Evolutionary conservation across 495 filamentous ascomycete genomes (phyloP).

Genomic region (Aspergillus baeticus): DNA sequence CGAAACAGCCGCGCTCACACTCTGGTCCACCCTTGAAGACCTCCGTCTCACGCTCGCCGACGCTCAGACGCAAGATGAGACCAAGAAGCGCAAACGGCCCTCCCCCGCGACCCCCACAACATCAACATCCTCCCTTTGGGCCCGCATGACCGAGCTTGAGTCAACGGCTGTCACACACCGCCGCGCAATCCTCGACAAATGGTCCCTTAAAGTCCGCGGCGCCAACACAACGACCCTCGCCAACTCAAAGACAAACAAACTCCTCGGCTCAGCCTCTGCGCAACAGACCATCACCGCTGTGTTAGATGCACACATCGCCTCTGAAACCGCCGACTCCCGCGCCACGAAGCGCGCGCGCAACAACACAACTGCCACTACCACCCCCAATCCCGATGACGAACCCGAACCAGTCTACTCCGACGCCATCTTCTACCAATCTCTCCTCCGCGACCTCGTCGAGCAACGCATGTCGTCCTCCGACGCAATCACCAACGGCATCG

Average conservation of each 20-base stretch:
- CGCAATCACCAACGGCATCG: slow-evolving; percentile 44
- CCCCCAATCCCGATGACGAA: slow-evolving; percentile 7
- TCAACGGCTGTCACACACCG: slow-evolving; percentile 42
- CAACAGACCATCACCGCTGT: slow-evolving; percentile 67
- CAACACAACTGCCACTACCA: background rate
- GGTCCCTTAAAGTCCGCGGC: slow-evolving; percentile 52
- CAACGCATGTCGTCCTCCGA: slow-evolving; percentile 62
- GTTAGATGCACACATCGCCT: slow-evolving; percentile 69
- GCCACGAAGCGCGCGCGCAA: slow-evolving; percentile 54
- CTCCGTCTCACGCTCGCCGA: slow-evolving; percentile 62
- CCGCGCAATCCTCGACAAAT: slow-evolving; percentile 46
- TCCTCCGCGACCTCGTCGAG: slow-evolving; percentile 89
- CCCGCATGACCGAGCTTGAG: slow-evolving; percentile 68
- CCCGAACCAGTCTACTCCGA: slow-evolving; percentile 75
- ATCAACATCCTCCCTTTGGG: slow-evolving; percentile 63
- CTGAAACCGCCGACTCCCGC: slow-evolving; percentile 59
- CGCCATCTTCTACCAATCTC: slow-evolving; percentile 85
- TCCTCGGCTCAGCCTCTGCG: slow-evolving; percentile 38
- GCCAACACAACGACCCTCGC: slow-evolving; percentile 32
- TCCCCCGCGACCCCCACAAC: slow-evolving; percentile 47
- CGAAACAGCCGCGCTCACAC: slow-evolving; percentile 80
- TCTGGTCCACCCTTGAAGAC: slow-evolving; percentile 81
- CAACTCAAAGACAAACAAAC: slow-evolving; percentile 38
- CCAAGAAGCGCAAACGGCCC: slow-evolving; percentile 60
- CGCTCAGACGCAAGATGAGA: slow-evolving; percentile 42